Base-by-base conservation (phyloP, 2,329 filamentous ascomycete genomes). In the Lomentospora prolificans region DNA sequence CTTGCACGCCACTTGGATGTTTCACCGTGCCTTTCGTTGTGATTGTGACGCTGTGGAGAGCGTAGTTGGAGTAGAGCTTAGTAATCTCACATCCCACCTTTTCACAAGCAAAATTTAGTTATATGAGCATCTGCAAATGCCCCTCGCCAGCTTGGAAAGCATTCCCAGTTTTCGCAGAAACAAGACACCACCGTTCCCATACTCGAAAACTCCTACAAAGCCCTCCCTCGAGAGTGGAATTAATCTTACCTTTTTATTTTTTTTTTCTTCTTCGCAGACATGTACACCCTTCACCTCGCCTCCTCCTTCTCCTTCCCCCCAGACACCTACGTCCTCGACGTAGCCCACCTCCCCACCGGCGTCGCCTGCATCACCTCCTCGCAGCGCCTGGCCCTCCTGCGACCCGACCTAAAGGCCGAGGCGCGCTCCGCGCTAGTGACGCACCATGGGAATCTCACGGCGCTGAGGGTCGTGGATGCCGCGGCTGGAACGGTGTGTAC, bases 341-440 rank as follows among this genome's bases (percentile, higher is more conserved):
- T 86, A 54, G 70, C 77, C 25, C 74, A 78, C n/a, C 70, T 78
- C 3, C 61, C 71, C 0, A 65, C 70, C 1, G 73, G 17, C 4
- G 73, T 87, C 41, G 82, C 80, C 1, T 77, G 81, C 14, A 86
- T 87, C 57, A 80, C 84, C 3, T 89, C 87, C 0, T 85, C 90
- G 69, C 82, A 89, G 68, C 77, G 75, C n/a, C 73, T 91, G 19
- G 78, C 81, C 27, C 69, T 89, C 17, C 78, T 90, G 60, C 78
- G 87, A 65, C 78, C 84, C 0, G 60, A 71, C 1, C 76, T 74
- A 24, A 72, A 90, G 25, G 73, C 74, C 54, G 65, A 73, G 3
- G 75, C 79, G 0, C 75, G 79, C 3, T 60, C 76, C 25, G 44
- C 44, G 3, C 72, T 81, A 51, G 65, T 67, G 33, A 79, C 78